Evolutionary conservation across 1,284 basidiomycete genomes (phyloP).

Genomic region (Cryptococcus sp.): DNA sequence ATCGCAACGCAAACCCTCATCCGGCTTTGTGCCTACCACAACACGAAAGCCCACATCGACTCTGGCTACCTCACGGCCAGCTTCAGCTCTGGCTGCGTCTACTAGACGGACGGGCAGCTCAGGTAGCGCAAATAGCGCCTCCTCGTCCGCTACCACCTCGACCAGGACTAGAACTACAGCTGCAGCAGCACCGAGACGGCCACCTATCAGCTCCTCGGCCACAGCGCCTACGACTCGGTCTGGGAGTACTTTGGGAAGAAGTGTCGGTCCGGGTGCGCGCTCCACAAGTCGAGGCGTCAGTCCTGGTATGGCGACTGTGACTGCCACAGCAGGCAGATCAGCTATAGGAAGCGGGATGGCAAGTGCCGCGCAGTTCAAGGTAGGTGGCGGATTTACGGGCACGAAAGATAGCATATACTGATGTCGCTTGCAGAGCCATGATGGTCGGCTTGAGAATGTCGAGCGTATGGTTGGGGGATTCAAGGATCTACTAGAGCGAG

Average conservation of each 20-base stretch:
- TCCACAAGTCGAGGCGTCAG: constrained; percentile 31
- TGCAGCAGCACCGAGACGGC: constrained; percentile 15
- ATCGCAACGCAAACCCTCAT: constrained; percentile 21
- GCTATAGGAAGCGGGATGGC: constrained; percentile 36
- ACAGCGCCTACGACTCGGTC: constrained; percentile 13
- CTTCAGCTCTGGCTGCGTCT: constrained; percentile 13
- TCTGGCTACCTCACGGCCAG: constrained; percentile 13
- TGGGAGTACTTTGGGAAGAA: constrained; percentile 22
- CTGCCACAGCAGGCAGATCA: constrained; percentile 10
- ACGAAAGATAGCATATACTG: not conserved
- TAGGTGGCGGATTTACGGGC: constrained; percentile 9
- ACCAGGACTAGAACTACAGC: constrained; percentile 8
- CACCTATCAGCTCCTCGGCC: constrained; percentile 23
- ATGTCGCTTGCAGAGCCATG: constrained; percentile 22
- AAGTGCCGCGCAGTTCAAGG: constrained; percentile 37
- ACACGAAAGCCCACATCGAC: constrained; percentile 21
- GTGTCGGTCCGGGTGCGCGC: constrained; percentile 20
- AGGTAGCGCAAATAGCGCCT: constrained; percentile 19
- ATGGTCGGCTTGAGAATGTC: constrained; percentile 41
- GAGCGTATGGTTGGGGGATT: constrained; percentile 44
- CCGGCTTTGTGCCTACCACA: constrained; percentile 33
- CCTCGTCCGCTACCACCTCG: constrained; percentile 15
- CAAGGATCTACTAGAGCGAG: constrained; percentile 38
- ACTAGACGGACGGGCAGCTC: constrained; percentile 20
- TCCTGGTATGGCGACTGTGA: constrained; percentile 17